These are phyloP conservation scores for Cladosporium sphaerospermum DNA, from an alignment of 2,329 filamentous ascomycete species.

Conservation along the genomic window DNA sequence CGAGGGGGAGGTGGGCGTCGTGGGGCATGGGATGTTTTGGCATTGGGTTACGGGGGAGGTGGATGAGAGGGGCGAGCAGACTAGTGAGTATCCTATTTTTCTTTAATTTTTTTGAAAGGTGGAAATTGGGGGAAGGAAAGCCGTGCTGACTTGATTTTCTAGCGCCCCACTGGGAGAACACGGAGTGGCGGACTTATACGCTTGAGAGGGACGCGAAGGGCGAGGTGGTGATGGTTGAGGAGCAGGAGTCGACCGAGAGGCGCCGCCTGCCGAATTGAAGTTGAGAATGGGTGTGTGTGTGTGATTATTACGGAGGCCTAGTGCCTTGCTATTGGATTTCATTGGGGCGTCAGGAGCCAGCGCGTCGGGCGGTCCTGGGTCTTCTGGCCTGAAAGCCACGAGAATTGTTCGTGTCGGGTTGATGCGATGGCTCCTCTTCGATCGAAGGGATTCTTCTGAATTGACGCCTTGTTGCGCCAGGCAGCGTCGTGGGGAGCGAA, in stretches of 20 bases:
- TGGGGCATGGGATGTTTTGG: conserved; percentile 18
- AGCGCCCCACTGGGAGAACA: conserved; percentile 17
- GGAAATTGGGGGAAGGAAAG: too few relatives aligned
- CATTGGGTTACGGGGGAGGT: conserved; percentile 19
- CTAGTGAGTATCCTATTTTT: not conserved
- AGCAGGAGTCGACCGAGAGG: conserved; percentile 9
- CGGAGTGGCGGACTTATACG: conserved; percentile 18
- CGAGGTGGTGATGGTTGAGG: conserved; percentile 12
- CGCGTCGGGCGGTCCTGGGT: too few relatives aligned
- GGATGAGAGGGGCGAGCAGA: conserved; percentile 12
- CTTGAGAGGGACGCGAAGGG: conserved; percentile 13
- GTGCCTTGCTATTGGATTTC: too few relatives aligned
- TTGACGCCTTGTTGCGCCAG: too few relatives aligned
- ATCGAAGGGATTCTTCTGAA: too few relatives aligned
- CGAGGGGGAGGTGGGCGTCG: conserved; percentile 20
- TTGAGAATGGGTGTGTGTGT: not conserved
- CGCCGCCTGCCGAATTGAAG: not conserved
- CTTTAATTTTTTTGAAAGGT: too few relatives aligned
- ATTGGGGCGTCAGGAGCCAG: too few relatives aligned
- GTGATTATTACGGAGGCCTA: too few relatives aligned
- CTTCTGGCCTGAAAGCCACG: too few relatives aligned
- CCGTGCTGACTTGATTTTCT: not conserved
- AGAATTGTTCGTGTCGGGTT: too few relatives aligned
- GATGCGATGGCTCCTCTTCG: too few relatives aligned
- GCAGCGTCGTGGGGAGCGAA: too few relatives aligned